Percentiles rank a stretch among this genome's conserved stretches.
Conservation (phyloP, 2,329 filamentous ascomycete species). For the Monilinia aucupariae region DNA sequence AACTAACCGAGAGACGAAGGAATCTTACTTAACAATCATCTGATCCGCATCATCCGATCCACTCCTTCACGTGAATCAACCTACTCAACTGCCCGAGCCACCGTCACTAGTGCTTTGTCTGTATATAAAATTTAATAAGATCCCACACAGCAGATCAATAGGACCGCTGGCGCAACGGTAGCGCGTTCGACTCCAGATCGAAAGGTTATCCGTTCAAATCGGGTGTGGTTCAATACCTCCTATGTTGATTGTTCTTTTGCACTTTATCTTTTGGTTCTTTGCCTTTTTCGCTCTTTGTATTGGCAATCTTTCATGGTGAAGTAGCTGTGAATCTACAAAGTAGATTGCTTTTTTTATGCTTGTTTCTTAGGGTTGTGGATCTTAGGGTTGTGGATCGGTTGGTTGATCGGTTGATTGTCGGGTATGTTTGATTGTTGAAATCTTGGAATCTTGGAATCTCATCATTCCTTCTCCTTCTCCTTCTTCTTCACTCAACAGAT, state of each 20-base stretch:
- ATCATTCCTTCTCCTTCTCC: no score
- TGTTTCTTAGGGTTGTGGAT: neutral
- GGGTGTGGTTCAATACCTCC: constrained; percentile 29
- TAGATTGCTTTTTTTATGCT: neutral
- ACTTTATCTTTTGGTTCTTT: constrained; percentile 13
- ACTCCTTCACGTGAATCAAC: neutral
- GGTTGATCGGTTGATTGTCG: neutral
- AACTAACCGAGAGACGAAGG: no score
- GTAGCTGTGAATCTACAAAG: no score
- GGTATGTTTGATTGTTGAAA: neutral
- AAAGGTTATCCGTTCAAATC: constrained; percentile 34
- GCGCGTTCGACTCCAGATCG: no score
- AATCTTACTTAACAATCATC: no score
- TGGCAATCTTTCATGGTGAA: neutral
- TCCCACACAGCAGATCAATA: fast-evolving
- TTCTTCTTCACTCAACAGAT: neutral
- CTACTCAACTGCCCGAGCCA: neutral
- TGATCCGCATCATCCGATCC: no score
- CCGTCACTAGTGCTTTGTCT: fast-evolving
- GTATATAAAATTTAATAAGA: neutral
- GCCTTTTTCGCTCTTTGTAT: neutral
- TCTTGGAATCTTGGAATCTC: neutral
- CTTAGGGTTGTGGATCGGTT: no score
- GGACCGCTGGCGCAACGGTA: constrained; percentile 26
- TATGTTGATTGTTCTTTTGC: neutral